Percentiles rank a stretch among this genome's conserved stretches.
Conservation (phyloP, 202 grass and related monocot genomes). For the Tripidium arundinaceum region DNA sequence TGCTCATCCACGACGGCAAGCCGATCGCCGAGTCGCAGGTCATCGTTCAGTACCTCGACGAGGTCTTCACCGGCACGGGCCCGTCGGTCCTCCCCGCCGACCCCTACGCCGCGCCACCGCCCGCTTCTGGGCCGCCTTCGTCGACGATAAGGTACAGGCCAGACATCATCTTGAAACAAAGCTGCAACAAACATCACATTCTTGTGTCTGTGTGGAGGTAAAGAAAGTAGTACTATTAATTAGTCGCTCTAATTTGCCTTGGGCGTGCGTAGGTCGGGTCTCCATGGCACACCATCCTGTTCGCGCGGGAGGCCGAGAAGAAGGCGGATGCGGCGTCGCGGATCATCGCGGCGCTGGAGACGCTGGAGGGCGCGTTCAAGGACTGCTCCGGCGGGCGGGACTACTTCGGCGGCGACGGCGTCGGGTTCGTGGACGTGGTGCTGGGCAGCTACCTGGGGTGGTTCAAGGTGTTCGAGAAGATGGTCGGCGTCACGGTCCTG, state of each 20-base stretch:
- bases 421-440: conserved; percentile 42
- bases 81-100: conserved; percentile 33
- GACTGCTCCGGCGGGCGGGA: background rate
- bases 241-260: background rate
- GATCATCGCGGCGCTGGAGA: conserved; percentile 17
- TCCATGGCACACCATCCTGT: conserved; percentile 36
- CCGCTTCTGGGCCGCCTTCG: conserved; percentile 55
- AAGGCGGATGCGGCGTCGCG: conserved; percentile 13
- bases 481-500: conserved; percentile 32
- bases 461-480: conserved; percentile 44
- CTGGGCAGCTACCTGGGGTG: conserved; percentile 50
- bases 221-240: too few species aligned
- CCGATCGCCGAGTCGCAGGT: conserved; percentile 42
- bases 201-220: too few species aligned
- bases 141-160: conserved; percentile 47
- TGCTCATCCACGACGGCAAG: conserved; percentile 54
- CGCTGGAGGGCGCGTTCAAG: conserved; percentile 31
- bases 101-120: conserved; percentile 35
- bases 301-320: conserved; percentile 22
- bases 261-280: conserved; percentile 14
- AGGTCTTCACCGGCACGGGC: conserved; percentile 5
- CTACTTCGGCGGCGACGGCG: conserved; percentile 43
- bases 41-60: conserved; percentile 60
- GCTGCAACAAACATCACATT: too few species aligned
- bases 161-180: background rate